Evolutionary conservation across 805 yeast species (phyloP).

Genomic region (Yarrowia phangngaensis): DNA sequence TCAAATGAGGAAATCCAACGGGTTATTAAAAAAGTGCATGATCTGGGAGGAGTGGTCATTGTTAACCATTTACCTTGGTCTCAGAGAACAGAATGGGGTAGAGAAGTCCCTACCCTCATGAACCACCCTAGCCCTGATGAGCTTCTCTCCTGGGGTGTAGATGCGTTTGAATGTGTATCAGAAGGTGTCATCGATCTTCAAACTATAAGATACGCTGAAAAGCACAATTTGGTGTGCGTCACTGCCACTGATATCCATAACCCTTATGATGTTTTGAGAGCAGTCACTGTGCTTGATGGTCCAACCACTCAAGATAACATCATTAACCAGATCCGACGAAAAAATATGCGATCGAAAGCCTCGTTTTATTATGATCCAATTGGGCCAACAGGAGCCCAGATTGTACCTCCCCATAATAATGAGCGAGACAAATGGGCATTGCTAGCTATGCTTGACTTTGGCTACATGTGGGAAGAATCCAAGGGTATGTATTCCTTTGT

Average conservation of each 20-base stretch:
- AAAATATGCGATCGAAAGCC: neutral
- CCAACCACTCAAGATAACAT: constrained; percentile 26
- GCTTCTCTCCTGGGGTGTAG: constrained; percentile 32
- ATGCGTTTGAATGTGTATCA: constrained; percentile 32
- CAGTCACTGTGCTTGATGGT: constrained; percentile 31
- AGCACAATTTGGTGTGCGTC: constrained; percentile 30
- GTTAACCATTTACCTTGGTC: constrained; percentile 35
- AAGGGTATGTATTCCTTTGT: constrained; percentile 35
- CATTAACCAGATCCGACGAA: constrained; percentile 7
- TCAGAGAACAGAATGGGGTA: constrained; percentile 28
- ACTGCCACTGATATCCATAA: constrained; percentile 32
- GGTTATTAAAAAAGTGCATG: constrained; percentile 30
- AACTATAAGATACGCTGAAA: constrained; percentile 29
- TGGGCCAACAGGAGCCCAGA: constrained; percentile 28
- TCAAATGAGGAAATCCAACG: constrained; percentile 30
- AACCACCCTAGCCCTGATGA: constrained; percentile 31
- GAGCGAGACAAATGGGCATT: constrained; percentile 30
- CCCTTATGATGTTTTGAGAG: constrained; percentile 29
- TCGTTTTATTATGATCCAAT: constrained; percentile 30
- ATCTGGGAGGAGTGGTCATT: constrained; percentile 32
- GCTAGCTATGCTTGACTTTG: constrained; percentile 30
- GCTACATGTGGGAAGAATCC: constrained; percentile 32
- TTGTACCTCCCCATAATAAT: constrained; percentile 29
- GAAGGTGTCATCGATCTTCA: constrained; percentile 33
- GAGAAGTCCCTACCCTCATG: constrained; percentile 29